Conservation (phyloP, 2,329 filamentous ascomycete genomes). For the Monilinia aucupariae region DNA sequence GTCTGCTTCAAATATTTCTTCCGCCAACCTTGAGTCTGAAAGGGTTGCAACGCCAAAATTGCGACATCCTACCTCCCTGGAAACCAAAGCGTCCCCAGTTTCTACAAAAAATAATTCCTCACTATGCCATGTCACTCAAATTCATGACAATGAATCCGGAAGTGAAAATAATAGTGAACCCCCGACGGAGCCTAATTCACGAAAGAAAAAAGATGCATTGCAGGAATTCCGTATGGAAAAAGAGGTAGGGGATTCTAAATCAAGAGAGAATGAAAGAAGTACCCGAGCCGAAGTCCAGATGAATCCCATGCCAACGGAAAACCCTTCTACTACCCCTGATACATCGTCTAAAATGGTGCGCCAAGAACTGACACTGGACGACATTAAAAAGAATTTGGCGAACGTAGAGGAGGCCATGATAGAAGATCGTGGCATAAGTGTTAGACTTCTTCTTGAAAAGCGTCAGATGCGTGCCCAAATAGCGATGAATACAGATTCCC, state of each 20-base stretch:
- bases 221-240: background rate
- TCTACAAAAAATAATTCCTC: background rate
- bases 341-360: background rate
- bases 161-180: background rate
- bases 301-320: background rate
- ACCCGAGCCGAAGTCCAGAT: background rate
- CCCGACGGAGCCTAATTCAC: no score
- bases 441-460: background rate
- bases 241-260: background rate
- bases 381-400: background rate
- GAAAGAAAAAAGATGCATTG: background rate
- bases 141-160: background rate
- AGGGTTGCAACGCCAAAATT: background rate
- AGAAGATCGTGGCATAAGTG: background rate
- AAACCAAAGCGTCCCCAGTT: background rate
- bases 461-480: background rate
- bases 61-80: background rate
- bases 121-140: background rate
- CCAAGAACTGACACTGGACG: background rate
- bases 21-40: background rate
- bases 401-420: background rate
- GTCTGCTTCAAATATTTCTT: background rate
- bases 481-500: slow-evolving; percentile 1
- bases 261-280: background rate
- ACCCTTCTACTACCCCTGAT: background rate